Conservation (phyloP, 1,139 yeast species). For the Meyerozyma elateridarum region DNA sequence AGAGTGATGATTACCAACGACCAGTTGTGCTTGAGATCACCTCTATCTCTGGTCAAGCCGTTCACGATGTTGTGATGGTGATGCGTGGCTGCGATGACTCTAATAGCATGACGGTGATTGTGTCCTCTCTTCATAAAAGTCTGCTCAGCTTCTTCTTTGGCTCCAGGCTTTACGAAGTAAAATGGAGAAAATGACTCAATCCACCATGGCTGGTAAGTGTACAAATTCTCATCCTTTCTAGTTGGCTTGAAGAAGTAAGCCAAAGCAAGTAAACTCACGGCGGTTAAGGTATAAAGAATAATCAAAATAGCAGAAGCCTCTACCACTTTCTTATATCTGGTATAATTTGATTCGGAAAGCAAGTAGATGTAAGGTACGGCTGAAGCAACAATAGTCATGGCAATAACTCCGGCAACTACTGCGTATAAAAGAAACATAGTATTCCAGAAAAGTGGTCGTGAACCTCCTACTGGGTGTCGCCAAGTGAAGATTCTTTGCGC, state of each 20-base stretch:
- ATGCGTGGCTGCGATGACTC: constrained; percentile 9
- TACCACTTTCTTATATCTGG: constrained; percentile 2
- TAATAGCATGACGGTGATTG: constrained; percentile 8
- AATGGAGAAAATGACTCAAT: constrained; percentile 7
- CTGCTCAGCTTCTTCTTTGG: constrained; percentile 7
- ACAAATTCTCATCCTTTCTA: constrained; percentile 7
- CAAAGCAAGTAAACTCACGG: constrained; percentile 4
- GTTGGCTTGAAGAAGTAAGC: constrained; percentile 8
- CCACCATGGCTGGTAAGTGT: constrained; percentile 10
- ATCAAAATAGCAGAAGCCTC: constrained; percentile 6
- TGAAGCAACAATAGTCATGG: constrained; percentile 5
- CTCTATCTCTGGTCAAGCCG: constrained; percentile 7
- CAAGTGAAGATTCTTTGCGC: constrained; percentile 9
- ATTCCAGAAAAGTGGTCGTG: constrained; percentile 7
- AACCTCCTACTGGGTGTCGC: constrained; percentile 10
- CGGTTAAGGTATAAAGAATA: constrained; percentile 5
- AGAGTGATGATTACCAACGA: constrained; percentile 5
- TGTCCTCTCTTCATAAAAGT: constrained; percentile 7
- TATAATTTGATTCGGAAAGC: constrained; percentile 1
- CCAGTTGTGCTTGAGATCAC: constrained; percentile 6
- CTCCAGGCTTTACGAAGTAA: constrained; percentile 7
- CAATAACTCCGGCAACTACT: constrained; percentile 5
- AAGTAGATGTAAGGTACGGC: constrained; percentile 6
- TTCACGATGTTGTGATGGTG: constrained; percentile 8
- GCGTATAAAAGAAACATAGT: constrained; percentile 6